Evolutionary conservation across 2,329 filamentous ascomycete species (phyloP).

Genomic region (Helotiales sp.): DNA sequence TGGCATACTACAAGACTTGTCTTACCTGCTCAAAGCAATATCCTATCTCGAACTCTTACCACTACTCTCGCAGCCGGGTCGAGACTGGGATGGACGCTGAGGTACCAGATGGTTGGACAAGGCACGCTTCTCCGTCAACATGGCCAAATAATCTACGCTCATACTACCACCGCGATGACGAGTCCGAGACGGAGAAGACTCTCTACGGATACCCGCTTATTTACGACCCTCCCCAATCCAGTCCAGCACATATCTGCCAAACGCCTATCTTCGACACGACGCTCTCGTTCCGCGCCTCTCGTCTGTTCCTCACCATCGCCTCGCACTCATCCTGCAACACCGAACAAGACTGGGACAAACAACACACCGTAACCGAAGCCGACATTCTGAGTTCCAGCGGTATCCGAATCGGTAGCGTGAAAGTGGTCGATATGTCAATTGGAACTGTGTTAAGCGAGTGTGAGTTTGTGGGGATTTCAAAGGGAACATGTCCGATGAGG

Average conservation of each 20-base stretch:
- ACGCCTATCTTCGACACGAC: neutral
- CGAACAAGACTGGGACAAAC: neutral
- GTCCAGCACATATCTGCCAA: neutral
- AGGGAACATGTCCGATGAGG: neutral
- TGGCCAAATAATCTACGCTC: neutral
- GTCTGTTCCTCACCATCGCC: neutral
- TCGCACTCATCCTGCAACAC: neutral
- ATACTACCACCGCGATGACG: neutral
- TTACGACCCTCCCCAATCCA: neutral
- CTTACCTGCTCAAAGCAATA: neutral
- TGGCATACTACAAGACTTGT: slow-evolving; percentile 1
- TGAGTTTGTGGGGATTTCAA: slow-evolving; percentile 4
- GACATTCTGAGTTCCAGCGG: neutral
- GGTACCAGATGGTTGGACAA: neutral
- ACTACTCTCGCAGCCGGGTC: neutral
- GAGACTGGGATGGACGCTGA: neutral
- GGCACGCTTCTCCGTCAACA: neutral
- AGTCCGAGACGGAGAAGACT: neutral
- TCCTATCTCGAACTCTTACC: slow-evolving; percentile 8
- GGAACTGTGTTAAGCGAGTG: neutral
- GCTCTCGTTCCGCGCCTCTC: neutral
- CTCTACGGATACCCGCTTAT: neutral
- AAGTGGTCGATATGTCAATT: neutral
- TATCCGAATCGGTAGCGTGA: neutral
- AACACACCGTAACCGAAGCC: neutral